These are phyloP conservation scores for Endotrypanum monterogeii DNA, from an alignment of 208 protist genomes.

Conservation along the genomic window DNA sequence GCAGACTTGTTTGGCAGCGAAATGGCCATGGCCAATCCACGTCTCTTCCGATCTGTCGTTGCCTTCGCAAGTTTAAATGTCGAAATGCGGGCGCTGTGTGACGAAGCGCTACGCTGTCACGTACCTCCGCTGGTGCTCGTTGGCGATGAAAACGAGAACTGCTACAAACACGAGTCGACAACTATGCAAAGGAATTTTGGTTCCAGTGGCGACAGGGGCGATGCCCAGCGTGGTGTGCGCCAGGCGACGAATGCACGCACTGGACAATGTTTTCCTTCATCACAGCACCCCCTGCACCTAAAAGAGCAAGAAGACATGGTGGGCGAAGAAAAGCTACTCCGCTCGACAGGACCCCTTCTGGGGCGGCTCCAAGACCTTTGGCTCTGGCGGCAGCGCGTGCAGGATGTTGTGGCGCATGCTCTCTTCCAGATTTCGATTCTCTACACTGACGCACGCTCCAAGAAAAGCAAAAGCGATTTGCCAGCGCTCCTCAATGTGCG, in stretches of 20 bases:
- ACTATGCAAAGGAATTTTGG: background rate
- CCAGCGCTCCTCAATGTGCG: slow-evolving; percentile 44
- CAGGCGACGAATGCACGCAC: background rate
- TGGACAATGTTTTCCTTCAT: background rate
- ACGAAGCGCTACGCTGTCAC: slow-evolving; percentile 39
- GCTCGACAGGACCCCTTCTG: slow-evolving; percentile 59
- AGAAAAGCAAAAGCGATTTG: background rate
- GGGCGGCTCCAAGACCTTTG: slow-evolving; percentile 78
- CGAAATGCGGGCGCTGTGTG: slow-evolving; percentile 54
- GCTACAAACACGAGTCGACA: slow-evolving; percentile 4
- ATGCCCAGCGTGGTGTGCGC: background rate
- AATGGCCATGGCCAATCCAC: slow-evolving; percentile 33
- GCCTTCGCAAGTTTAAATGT: slow-evolving; percentile 35
- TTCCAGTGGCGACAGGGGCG: background rate
- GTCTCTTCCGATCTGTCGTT: slow-evolving; percentile 47
- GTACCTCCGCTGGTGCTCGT: slow-evolving; percentile 53
- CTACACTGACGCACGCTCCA: slow-evolving; percentile 27
- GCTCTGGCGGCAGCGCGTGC: slow-evolving; percentile 69
- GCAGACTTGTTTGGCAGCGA: slow-evolving; percentile 41
- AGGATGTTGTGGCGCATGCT: slow-evolving; percentile 64
- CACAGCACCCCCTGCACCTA: background rate
- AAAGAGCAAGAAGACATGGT: slow-evolving; percentile 12
- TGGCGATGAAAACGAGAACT: slow-evolving; percentile 41
- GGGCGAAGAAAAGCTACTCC: slow-evolving; percentile 75
- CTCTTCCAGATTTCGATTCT: slow-evolving; percentile 80